Conservation (phyloP, 495 filamentous ascomycete species). For the Aspergillus steynii region DNA sequence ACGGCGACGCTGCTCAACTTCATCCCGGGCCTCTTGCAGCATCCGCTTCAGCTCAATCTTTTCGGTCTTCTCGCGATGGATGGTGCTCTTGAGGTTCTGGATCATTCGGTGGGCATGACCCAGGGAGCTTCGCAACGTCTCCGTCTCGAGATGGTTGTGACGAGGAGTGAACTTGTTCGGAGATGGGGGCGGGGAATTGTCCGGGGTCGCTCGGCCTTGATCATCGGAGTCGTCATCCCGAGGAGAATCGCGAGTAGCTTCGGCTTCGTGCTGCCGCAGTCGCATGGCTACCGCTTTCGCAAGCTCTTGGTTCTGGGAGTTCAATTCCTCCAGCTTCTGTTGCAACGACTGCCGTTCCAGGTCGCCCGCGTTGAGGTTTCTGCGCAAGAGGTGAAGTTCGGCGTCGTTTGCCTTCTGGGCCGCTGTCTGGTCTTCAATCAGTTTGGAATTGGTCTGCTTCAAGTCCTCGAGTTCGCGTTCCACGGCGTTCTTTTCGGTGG, state of each 20-base stretch:
- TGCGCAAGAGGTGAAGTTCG: slow-evolving; percentile 76
- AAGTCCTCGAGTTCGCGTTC: slow-evolving; percentile 89
- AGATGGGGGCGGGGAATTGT: slow-evolving; percentile 86
- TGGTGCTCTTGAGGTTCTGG: slow-evolving; percentile 87
- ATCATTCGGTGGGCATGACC: slow-evolving; percentile 96
- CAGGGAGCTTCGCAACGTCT: slow-evolving; percentile 90
- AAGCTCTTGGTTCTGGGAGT: slow-evolving; percentile 83
- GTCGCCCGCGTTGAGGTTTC: slow-evolving; percentile 72
- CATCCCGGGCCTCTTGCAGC: slow-evolving; percentile 93
- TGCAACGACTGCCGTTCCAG: slow-evolving; percentile 72
- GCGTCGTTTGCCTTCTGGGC: slow-evolving; percentile 82
- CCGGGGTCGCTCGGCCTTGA: slow-evolving; percentile 72
- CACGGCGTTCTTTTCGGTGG: slow-evolving; percentile 71
- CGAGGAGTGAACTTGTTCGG: slow-evolving; percentile 88
- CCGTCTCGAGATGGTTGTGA: slow-evolving; percentile 85
- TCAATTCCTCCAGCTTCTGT: slow-evolving; percentile 81
- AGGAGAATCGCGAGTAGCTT: slow-evolving; percentile 54
- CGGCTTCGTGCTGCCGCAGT: slow-evolving; percentile 63
- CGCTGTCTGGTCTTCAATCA: slow-evolving; percentile 74
- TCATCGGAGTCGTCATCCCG: slow-evolving; percentile 66
- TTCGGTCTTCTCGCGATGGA: slow-evolving; percentile 96
- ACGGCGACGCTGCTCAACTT: slow-evolving; percentile 74
- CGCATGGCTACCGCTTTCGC: slow-evolving; percentile 76
- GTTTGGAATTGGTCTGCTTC: slow-evolving; percentile 71
- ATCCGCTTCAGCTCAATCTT: slow-evolving; percentile 94